Evolutionary conservation across 495 filamentous ascomycete species (phyloP).

Genomic region (Penicillium odoratum): DNA sequence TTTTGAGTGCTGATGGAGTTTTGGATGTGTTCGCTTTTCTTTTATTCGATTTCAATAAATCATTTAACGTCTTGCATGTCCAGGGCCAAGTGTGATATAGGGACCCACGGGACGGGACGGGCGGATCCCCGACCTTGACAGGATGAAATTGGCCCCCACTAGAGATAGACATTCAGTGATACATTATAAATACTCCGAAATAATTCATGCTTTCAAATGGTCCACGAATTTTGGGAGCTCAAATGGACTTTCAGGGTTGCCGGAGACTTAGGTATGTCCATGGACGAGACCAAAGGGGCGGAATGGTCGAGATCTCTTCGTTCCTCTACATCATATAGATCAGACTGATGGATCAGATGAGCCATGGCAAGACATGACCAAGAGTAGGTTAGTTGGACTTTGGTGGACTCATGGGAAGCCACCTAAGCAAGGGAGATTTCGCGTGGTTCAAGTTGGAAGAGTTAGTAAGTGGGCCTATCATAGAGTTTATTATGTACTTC

Average conservation of each 20-base stretch:
- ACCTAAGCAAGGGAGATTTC: slow-evolving; percentile 5
- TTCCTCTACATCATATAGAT: slow-evolving; percentile 4
- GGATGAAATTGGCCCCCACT: neutral
- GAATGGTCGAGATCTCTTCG: neutral
- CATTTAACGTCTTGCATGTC: slow-evolving; percentile 1
- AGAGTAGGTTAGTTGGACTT: slow-evolving; percentile 5
- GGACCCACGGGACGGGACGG: slow-evolving; percentile 23
- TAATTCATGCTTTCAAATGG: neutral
- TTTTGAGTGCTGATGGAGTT: neutral
- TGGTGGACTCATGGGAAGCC: slow-evolving; percentile 5
- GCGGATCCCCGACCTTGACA: slow-evolving; percentile 15
- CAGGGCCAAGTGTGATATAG: too few species aligned
- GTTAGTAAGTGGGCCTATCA: neutral
- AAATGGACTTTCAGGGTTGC: too few species aligned
- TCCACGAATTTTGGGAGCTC: neutral
- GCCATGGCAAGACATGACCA: neutral
- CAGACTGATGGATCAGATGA: slow-evolving; percentile 23
- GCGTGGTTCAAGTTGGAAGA: neutral
- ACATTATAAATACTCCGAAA: neutral
- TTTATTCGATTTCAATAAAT: slow-evolving; percentile 7
- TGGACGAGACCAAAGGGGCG: neutral
- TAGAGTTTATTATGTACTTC: neutral
- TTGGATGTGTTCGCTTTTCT: slow-evolving; percentile 21
- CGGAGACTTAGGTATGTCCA: too few species aligned
- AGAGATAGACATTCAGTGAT: neutral